Evolutionary conservation across 495 filamentous ascomycete genomes (phyloP), one percentile per base, ranked within the genome.

Genomic region (Rusavskia elegans): DNA sequence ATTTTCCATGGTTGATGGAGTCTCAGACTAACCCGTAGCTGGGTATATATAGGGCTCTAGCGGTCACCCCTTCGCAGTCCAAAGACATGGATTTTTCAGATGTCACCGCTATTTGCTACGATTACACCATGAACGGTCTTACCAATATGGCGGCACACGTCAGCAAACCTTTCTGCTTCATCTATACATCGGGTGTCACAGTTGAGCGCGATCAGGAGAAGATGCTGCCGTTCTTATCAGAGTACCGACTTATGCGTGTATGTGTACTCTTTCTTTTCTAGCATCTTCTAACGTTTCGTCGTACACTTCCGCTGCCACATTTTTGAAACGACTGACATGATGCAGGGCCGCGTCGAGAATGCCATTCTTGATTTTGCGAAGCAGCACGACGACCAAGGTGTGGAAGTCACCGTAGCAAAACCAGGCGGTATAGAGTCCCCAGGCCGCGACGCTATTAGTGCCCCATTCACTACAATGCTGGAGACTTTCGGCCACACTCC

Each of bases 151-250:
- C 55, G 16, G 52, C 56, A 35, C 44, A 39, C 20, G 30, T 23
- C 48, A 42, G 51, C 17, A 56, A 60, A 49, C 66, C 61, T 16
- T 66, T 73, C 36, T 58, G 64, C 13, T 79, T 77, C 54, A 49
- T 76, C 13, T 77, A 75, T 49, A 64, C 68, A 46, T 73, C 70
- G 44, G 73, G 68, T 27, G 61, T 62, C 3, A 59, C 62, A 4
- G 55, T 57, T 10, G 64, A 68, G 51, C 54, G 67, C 30, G 72
- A 76, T 50, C 63, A 61, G 29, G 61, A 40, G 14, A 65, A 72
- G 49, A 64, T 50, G n/a, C 62, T 65, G 16, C 54, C 37, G 6
- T 56, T 67, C 13, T 53, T 64, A 53, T 45, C 62, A 0, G 59
- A 71, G 29, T 75, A 74, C 55, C 53, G 48, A n/a, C 55, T 65